phyloP scores from a whole-genome alignment of 2,329 filamentous ascomycete genomes.

The Penicillium sp. region DNA sequence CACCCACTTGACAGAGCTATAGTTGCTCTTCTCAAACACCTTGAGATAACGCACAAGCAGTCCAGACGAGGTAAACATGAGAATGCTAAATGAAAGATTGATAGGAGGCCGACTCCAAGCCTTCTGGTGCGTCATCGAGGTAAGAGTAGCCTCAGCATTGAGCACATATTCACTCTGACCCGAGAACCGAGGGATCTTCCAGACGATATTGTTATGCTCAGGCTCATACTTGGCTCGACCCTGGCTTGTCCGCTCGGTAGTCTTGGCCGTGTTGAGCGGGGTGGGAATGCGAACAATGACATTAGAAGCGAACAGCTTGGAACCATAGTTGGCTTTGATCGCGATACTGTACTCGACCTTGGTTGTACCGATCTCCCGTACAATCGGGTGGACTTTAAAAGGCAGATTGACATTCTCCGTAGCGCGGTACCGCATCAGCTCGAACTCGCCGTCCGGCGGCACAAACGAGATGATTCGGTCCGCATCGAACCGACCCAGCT shows the following conservation, averaged over 20 bases:
- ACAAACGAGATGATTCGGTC: conserved; percentile 97
- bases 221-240: conserved; percentile 99
- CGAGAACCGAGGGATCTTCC: conserved; percentile 98
- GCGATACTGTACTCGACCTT: conserved; percentile 99
- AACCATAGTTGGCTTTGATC: conserved; percentile 92
- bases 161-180: conserved; percentile 96
- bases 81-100: conserved; percentile 82
- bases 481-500: conserved; percentile 91
- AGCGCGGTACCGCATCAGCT: conserved; percentile 96
- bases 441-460: conserved; percentile 94
- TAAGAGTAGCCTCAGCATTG: conserved; percentile 86
- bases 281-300: conserved; percentile 92
- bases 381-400: conserved; percentile 98
- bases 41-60: conserved; percentile 91
- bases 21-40: conserved; percentile 99
- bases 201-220: conserved; percentile 94
- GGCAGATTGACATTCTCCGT: conserved; percentile 98
- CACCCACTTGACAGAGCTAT: conserved; percentile 98
- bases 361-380: conserved; percentile 92
- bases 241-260: conserved; percentile 86
- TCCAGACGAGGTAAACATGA: conserved; percentile 98
- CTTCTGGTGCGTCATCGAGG: conserved; percentile 97
- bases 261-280: conserved; percentile 90
- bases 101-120: conserved; percentile 92
- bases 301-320: conserved; percentile 95